Conservation (phyloP, 352 stramenopile genomes). For the Pythium vanterpoolii region DNA sequence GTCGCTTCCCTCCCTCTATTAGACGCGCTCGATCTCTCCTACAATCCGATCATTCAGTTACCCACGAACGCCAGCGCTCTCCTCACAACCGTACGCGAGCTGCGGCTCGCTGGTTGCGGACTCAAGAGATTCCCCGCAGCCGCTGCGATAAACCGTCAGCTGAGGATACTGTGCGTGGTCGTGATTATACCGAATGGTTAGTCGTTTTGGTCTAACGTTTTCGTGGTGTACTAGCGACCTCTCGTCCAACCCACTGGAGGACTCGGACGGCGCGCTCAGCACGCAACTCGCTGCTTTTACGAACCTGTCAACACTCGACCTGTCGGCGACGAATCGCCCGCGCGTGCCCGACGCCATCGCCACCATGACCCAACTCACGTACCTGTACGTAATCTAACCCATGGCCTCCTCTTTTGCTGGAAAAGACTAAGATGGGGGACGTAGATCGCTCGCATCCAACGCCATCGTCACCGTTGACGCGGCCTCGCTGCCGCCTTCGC, state of each 20-base stretch:
- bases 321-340: constrained; percentile 13
- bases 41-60: constrained; percentile 8
- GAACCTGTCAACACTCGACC: constrained; percentile 10
- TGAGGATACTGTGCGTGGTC: constrained; percentile 17
- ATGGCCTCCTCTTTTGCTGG: background rate
- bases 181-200: background rate
- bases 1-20: background rate
- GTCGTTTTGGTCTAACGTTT: background rate
- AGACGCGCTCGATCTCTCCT: constrained; percentile 10
- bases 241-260: constrained; percentile 11
- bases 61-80: background rate
- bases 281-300: background rate
- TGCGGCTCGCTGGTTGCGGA: constrained; percentile 8
- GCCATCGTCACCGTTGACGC: background rate
- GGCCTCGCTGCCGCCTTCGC: background rate
- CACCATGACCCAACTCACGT: background rate
- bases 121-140: constrained; percentile 6
- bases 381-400: constrained; percentile 11
- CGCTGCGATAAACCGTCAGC: background rate
- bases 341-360: constrained; percentile 1
- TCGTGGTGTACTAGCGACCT: constrained; percentile 9
- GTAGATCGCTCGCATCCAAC: constrained; percentile 17
- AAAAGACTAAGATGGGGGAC: background rate
- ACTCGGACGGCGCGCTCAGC: background rate
- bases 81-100: background rate